Conservation (phyloP, 176 grass and related monocot species). For the Metroxylon sagu region DNA sequence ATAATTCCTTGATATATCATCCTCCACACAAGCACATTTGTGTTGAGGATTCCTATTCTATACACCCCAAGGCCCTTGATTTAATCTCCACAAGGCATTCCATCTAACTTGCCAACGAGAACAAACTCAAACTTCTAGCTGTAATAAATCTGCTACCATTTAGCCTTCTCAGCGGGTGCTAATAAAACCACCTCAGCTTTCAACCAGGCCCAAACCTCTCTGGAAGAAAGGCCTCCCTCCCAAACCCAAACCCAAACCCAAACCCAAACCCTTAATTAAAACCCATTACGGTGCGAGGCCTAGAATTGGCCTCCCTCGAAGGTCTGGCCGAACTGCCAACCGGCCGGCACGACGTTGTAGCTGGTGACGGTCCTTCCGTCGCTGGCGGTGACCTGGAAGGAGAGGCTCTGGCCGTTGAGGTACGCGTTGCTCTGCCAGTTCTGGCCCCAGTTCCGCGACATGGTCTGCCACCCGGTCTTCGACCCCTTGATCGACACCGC, state of each 20-base stretch:
- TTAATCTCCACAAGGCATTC: too few relatives aligned
- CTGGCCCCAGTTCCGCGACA: slow-evolving; percentile 74
- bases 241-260: background rate
- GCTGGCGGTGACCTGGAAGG: slow-evolving; percentile 61
- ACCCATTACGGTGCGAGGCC: background rate
- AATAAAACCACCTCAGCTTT: slow-evolving; percentile 16
- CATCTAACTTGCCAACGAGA: too few relatives aligned
- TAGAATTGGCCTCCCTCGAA: slow-evolving; percentile 61
- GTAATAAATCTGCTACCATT: background rate
- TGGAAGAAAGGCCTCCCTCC: too few relatives aligned
- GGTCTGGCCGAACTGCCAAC: slow-evolving; percentile 72
- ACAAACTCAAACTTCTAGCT: too few relatives aligned
- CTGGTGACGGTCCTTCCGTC: slow-evolving; percentile 59
- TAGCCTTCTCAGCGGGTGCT: slow-evolving; percentile 17
- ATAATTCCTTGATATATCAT: too few relatives aligned
- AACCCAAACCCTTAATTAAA: background rate
- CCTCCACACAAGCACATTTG: too few relatives aligned
- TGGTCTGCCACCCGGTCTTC: slow-evolving; percentile 34
- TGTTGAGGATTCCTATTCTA: too few relatives aligned
- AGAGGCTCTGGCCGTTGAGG: slow-evolving; percentile 56
- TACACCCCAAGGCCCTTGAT: too few relatives aligned
- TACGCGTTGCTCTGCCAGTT: slow-evolving; percentile 72
- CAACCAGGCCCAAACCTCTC: background rate
- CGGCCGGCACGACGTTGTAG: slow-evolving; percentile 38
- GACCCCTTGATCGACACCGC: slow-evolving; percentile 45